Conservation (phyloP, 768 basidiomycete genomes). For the Suillus cothurnatus region DNA sequence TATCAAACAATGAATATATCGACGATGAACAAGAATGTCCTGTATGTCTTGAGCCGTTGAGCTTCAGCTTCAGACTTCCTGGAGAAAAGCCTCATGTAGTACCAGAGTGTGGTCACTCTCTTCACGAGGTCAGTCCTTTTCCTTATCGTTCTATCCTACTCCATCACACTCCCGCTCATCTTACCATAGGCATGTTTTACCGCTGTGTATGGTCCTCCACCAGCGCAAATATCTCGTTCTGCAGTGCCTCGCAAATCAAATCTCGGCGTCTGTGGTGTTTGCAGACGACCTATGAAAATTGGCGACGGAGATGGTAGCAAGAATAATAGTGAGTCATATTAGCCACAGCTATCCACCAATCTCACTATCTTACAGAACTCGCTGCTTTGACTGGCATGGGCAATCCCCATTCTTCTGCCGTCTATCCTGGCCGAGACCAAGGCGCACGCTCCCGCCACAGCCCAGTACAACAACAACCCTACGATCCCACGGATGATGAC, state of each 20-base stretch:
- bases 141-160: background rate
- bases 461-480: constrained; percentile 37
- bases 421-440: constrained; percentile 72
- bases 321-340: constrained; percentile 76
- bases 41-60: constrained; percentile 94
- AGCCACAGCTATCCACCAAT: background rate
- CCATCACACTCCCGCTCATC: background rate
- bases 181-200: constrained; percentile 86
- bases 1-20: constrained; percentile 59
- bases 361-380: constrained; percentile 61
- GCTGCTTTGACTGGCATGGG: constrained; percentile 93
- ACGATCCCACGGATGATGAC: constrained; percentile 85
- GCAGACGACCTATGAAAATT: constrained; percentile 95
- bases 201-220: constrained; percentile 92
- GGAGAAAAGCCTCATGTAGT: constrained; percentile 98
- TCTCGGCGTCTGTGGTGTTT: constrained; percentile 95
- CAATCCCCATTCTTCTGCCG: constrained; percentile 50
- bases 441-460: constrained; percentile 37
- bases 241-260: constrained; percentile 70
- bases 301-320: constrained; percentile 82
- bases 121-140: constrained; percentile 76
- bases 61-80: constrained; percentile 88
- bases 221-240: constrained; percentile 53
- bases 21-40: constrained; percentile 93
- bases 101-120: constrained; percentile 95